phyloP scores from a whole-genome alignment of 169 alveolate species.

The Plasmodium blacklocki region DNA sequence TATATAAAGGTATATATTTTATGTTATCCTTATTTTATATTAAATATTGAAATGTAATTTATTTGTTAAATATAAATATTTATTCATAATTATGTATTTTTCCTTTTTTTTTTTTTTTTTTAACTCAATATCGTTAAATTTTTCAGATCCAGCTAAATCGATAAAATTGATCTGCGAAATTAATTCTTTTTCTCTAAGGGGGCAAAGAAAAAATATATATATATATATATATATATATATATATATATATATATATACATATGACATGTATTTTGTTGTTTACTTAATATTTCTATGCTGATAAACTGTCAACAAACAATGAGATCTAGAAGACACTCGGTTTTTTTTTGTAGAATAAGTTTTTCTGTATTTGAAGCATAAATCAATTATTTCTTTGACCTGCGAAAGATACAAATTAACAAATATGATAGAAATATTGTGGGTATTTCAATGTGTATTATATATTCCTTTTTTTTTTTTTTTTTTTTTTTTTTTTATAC shows the following conservation, averaged over 20 bases:
- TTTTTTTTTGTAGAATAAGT: constrained; percentile 72
- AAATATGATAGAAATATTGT: not conserved
- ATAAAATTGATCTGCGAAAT: constrained; percentile 66
- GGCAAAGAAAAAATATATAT: not conserved
- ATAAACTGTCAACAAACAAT: constrained; percentile 57
- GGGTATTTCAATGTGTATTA: not conserved
- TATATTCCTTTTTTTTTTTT: not conserved
- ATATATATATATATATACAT: not conserved
- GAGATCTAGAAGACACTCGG: constrained; percentile 71
- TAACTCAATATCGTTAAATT: constrained; percentile 74
- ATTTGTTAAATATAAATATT: too few species aligned
- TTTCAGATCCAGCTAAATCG: constrained; percentile 76
- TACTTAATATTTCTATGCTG: constrained; percentile 42
- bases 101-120: constrained; percentile 15
- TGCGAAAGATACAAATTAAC: not conserved
- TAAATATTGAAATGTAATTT: too few species aligned
- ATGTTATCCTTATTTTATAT: too few species aligned
- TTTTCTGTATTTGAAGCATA: constrained; percentile 73
- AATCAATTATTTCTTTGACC: constrained; percentile 35
- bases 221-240: not conserved
- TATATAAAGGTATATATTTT: not conserved
- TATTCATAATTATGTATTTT: not conserved
- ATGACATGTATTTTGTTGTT: not conserved
- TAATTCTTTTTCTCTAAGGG: constrained; percentile 42
- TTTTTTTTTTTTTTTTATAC: constrained; percentile 10